A percentile compares a stretch with the other conserved stretches of the same genome.
phyloP scores from a whole-genome alignment of 2,329 filamentous ascomycete genomes.

The Purpureocillium lavendulum region DNA sequence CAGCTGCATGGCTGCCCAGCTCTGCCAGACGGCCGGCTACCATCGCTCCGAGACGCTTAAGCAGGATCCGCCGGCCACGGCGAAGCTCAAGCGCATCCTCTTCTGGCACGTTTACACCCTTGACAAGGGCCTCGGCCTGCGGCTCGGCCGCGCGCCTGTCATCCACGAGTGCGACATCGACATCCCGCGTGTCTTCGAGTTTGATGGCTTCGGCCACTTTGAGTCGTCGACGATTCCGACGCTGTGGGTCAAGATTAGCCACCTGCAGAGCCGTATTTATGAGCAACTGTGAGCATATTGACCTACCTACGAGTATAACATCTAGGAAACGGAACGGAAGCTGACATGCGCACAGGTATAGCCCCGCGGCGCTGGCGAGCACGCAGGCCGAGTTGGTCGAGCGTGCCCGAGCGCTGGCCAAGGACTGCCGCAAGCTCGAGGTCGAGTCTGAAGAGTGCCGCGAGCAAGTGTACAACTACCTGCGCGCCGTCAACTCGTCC shows the following conservation, averaged over 20 bases:
- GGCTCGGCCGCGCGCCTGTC: conserved; percentile 48
- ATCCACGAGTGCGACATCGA: conserved; percentile 54
- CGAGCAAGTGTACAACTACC: conserved; percentile 24
- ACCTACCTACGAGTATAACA: neutral
- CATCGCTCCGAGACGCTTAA: conserved; percentile 35
- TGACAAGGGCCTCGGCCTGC: conserved; percentile 49
- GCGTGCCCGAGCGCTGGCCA: conserved; percentile 28
- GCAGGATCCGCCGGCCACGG: conserved; percentile 20
- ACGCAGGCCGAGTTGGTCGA: conserved; percentile 30
- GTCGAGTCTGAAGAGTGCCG: conserved; percentile 25
- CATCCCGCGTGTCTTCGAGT: conserved; percentile 32
- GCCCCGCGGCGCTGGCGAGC: conserved; percentile 33
- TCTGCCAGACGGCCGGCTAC: conserved; percentile 56
- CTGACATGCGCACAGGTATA: conserved; percentile 32
- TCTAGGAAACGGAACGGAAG: neutral
- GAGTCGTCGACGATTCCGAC: conserved; percentile 31
- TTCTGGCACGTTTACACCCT: conserved; percentile 48
- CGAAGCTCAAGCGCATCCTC: conserved; percentile 30
- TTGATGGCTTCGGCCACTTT: conserved; percentile 29
- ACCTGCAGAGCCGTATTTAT: conserved; percentile 51
- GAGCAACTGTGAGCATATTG: conserved; percentile 30
- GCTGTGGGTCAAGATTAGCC: conserved; percentile 47
- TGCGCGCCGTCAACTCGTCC: conserved; percentile 28
- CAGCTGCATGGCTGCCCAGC: conserved; percentile 46
- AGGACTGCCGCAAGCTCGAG: conserved; percentile 27